Percentiles rank a stretch among this genome's conserved stretches.
phyloP scores from a whole-genome alignment of 75 land plant genomes.

The Sequoiadendron giganteum region DNA sequence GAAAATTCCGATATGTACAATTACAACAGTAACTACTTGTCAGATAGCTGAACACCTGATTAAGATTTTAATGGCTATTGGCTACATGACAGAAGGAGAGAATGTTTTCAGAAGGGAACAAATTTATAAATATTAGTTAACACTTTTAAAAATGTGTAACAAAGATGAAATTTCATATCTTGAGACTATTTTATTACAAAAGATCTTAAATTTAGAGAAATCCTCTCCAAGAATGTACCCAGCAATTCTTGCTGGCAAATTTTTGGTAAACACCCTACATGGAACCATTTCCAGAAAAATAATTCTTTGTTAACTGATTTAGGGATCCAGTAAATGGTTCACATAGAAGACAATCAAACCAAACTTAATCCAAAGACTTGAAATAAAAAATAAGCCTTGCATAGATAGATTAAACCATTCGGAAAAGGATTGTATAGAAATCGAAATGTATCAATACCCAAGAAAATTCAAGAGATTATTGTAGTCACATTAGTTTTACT shows the following conservation, averaged over 20 bases:
- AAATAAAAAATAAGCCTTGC: not conserved
- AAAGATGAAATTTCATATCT: not conserved
- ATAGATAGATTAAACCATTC: not conserved
- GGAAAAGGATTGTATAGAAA: not conserved
- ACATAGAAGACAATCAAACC: not conserved
- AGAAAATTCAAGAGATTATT: not conserved
- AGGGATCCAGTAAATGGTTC: not conserved
- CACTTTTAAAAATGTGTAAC: not conserved
- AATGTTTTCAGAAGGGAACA: not conserved
- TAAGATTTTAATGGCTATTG: not conserved
- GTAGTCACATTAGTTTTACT: not conserved
- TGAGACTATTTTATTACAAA: too few relatives aligned
- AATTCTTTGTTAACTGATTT: not conserved
- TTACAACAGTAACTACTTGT: not conserved
- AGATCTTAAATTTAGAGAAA: not conserved
- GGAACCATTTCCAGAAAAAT: not conserved
- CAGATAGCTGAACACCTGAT: not conserved
- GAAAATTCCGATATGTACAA: not conserved
- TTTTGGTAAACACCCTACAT: not conserved
- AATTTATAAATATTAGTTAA: not conserved
- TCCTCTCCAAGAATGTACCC: not conserved
- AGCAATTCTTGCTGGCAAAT: not conserved
- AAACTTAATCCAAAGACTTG: not conserved
- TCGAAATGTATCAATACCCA: not conserved
- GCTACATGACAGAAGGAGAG: not conserved